Conservation (phyloP, 352 stramenopile species). For the Phytophthora tubulina region DNA sequence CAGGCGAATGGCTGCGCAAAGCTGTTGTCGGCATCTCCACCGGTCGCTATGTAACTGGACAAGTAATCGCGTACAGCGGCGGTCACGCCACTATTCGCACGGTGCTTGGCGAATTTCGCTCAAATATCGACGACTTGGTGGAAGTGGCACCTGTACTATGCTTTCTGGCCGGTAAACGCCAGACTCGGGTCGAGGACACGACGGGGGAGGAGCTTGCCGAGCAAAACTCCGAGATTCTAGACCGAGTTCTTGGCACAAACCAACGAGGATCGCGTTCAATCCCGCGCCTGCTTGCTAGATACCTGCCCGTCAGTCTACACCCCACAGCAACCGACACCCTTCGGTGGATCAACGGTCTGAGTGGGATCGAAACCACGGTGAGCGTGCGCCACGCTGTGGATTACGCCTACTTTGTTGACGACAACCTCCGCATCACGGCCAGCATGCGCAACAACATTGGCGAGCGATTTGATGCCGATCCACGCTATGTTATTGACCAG, state of each 20-base stretch:
- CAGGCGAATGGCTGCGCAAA: slow-evolving; percentile 10
- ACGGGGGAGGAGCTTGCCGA: not conserved
- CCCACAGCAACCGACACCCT: slow-evolving; percentile 4
- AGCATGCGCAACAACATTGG: not conserved
- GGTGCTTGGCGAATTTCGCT: not conserved
- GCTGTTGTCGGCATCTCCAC: not conserved
- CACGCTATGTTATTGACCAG: not conserved
- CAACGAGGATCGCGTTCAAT: slow-evolving; percentile 9
- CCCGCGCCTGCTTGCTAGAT: not conserved
- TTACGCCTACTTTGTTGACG: slow-evolving; percentile 9
- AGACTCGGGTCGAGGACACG: not conserved
- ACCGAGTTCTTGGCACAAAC: slow-evolving; percentile 2
- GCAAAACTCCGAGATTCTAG: not conserved
- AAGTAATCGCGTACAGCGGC: slow-evolving; percentile 5
- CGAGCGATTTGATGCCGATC: not conserved
- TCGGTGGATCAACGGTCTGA: slow-evolving; percentile 1
- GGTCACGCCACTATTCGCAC: not conserved
- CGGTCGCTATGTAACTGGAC: not conserved
- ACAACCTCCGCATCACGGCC: not conserved
- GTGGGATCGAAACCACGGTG: not conserved
- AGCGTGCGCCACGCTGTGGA: slow-evolving; percentile 18
- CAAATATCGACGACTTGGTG: not conserved
- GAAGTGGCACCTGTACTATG: slow-evolving; percentile 8
- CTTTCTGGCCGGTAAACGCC: not conserved
- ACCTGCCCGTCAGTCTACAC: not conserved